phyloP scores from a whole-genome alignment of 139 green algal species.

The Chlamydomonas sp. region DNA sequence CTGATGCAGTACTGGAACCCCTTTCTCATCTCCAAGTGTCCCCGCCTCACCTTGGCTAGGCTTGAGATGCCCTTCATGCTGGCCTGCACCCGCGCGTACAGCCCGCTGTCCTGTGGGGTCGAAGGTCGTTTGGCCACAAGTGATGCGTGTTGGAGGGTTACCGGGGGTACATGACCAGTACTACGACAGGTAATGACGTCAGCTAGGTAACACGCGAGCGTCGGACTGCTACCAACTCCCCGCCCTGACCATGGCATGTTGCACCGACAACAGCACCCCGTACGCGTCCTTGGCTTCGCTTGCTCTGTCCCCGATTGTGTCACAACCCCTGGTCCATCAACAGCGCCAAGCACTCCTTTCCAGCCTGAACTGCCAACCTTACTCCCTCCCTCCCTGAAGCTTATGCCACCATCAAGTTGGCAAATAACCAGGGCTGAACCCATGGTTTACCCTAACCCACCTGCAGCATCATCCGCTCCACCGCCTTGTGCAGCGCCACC shows the following conservation, averaged over 20 bases:
- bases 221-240: neutral
- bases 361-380: no score
- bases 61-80: constrained; percentile 53
- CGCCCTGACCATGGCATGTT: neutral
- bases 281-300: no score
- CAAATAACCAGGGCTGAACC: no score
- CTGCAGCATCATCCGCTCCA: constrained; percentile 49
- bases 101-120: constrained; percentile 9
- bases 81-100: constrained; percentile 41
- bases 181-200: neutral
- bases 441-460: neutral
- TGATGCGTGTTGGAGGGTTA: neutral
- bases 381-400: no score
- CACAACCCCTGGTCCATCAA: no score
- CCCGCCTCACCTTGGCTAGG: constrained; percentile 40
- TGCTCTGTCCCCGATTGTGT: no score
- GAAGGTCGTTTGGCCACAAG: neutral
- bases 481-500: constrained; percentile 41
- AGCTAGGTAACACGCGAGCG: neutral
- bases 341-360: no score
- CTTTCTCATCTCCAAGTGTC: neutral
- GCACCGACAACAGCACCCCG: no score
- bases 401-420: no score
- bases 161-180: no score
- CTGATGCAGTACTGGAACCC: neutral